These are phyloP conservation scores for Tetratostichococcus sp. DNA, from an alignment of 139 green algal genomes.

Conservation along the genomic window DNA sequence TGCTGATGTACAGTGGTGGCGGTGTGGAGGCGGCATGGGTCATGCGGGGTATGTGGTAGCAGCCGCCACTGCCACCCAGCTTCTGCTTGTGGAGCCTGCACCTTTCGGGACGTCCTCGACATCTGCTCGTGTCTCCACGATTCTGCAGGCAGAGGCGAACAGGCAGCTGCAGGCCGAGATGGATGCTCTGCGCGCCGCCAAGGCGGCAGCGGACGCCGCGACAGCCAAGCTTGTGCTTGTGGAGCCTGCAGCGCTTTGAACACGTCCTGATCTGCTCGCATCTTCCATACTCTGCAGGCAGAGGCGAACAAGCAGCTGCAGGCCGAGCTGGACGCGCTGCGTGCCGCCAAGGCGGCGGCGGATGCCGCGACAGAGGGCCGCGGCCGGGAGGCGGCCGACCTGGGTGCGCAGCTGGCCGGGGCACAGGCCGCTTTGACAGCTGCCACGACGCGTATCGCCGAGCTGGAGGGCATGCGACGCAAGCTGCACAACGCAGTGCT, in stretches of 20 bases:
- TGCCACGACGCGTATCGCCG: slow-evolving; percentile 27
- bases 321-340: not conserved
- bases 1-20: not conserved
- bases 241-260: no score
- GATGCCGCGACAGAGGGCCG: not conserved
- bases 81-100: not conserved
- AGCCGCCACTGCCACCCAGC: no score
- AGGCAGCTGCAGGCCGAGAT: slow-evolving; percentile 8
- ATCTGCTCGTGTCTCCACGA: not conserved
- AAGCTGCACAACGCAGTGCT: slow-evolving; percentile 90
- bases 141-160: slow-evolving; percentile 11
- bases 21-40: not conserved
- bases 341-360: not conserved
- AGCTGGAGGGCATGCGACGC: slow-evolving; percentile 66
- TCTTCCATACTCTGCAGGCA: not conserved
- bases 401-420: slow-evolving; percentile 3
- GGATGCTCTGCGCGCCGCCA: not conserved
- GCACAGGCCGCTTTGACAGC: slow-evolving; percentile 5
- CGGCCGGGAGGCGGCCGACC: not conserved
- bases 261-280: no score
- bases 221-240: no score
- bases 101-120: not conserved
- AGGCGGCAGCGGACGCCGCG: no score
- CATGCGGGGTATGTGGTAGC: no score
- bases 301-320: not conserved